Evolutionary conservation across 2,329 filamentous ascomycete species (phyloP), one percentile per base, ranked within the genome.

Genomic region (Talaromyces verruculosus): DNA sequence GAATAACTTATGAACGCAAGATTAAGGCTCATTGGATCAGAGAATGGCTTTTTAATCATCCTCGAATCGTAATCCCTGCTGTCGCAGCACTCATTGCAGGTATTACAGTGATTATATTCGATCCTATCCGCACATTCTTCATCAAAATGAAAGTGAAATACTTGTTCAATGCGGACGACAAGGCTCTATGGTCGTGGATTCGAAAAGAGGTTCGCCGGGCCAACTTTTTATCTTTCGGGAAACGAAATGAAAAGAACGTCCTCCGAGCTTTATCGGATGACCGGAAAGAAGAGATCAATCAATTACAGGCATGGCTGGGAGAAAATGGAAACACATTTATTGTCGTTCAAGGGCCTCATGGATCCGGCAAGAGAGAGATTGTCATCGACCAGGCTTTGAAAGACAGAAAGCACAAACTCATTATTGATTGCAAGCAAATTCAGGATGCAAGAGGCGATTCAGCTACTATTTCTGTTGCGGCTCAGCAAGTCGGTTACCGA

Each of bases 271-370:
- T 98, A 10, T 97, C 93, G 91, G 91, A 92, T 68, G 93, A 96
- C 73, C 88, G 93, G 22, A 91, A 91, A 71, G 87, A 88, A 51
- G 86, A 93, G 61, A 95, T 98, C 67, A 87, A 92, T 25, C 88
- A 93, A 73, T 85, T 99, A 13, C 88, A 89, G 70, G 89, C 87
- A 15, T 97, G 93, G 92, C 81, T 98, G 7, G 88, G 92, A 73
- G 94, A 97, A 72, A 93, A 91, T 4, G 88, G 90, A 0, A 92
- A 95, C 67, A 98, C 93, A 0, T 97, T 97, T 75, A 93, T 97
- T 69, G 91, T 98, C 8, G 87, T 99, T 0, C 93, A 97, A 74
- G 95, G 95, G 0, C 93, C 95, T 4, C 88, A 93, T 61, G 95
- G 94, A 6, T 96, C 92, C 0, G 95, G 93, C 1, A 97, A 97